phyloP scores from a whole-genome alignment of 345 rosid genomes.

The Arabidopsis arenosa region DNA sequence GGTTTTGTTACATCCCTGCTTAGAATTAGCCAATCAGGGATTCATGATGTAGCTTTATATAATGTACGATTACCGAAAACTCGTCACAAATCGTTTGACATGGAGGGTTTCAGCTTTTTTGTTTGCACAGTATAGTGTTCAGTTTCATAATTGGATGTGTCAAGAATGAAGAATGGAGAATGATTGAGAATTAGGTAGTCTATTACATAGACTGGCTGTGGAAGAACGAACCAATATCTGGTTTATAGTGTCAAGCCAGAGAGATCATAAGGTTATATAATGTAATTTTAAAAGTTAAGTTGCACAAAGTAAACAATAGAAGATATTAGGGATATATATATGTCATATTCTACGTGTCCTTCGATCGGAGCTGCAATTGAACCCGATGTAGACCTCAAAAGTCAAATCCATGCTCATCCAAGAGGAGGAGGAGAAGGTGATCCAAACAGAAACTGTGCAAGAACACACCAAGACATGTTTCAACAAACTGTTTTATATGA shows the following conservation, averaged over 20 bases:
- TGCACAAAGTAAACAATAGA: too few relatives aligned
- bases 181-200: not conserved
- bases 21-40: constrained; percentile 39
- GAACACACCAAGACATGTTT: too few relatives aligned
- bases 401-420: too few relatives aligned
- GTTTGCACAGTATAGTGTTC: not conserved
- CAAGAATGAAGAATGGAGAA: constrained; percentile 3
- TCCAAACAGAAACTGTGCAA: too few relatives aligned
- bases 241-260: not conserved
- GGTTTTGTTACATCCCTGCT: constrained; percentile 24
- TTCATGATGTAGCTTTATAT: constrained; percentile 20
- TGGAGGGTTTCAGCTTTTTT: too few relatives aligned
- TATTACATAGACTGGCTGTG: not conserved
- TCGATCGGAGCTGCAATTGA: too few relatives aligned
- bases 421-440: too few relatives aligned
- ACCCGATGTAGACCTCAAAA: too few relatives aligned
- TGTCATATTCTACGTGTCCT: too few relatives aligned
- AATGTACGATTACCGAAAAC: constrained; percentile 18
- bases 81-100: not conserved
- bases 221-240: not conserved
- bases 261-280: not conserved
- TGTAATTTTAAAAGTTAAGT: too few relatives aligned
- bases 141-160: not conserved
- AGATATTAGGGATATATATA: too few relatives aligned
- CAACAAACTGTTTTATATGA: too few relatives aligned